Conservation (phyloP, 1,284 basidiomycete genomes). For the Ganoderma lingzhi region DNA sequence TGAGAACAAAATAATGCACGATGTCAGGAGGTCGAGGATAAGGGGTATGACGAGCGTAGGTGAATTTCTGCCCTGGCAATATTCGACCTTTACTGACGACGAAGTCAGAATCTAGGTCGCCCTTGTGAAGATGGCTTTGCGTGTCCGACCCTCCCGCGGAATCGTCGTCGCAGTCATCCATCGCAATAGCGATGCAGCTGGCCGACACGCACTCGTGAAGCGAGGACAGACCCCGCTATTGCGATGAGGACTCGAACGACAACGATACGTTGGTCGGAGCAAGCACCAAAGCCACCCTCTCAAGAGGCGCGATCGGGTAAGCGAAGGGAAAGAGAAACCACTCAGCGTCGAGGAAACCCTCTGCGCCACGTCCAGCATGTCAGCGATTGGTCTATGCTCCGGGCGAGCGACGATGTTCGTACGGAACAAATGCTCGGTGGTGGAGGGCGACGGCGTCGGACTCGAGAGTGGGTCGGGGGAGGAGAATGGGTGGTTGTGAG, state of each 20-base stretch:
- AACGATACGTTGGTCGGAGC: constrained; percentile 48
- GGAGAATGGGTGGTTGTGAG: not conserved
- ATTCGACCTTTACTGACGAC: not conserved
- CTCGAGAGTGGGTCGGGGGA: not conserved
- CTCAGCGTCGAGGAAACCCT: constrained; percentile 2
- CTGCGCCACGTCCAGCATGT: not conserved
- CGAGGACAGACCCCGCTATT: constrained; percentile 41
- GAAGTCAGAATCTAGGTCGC: not conserved
- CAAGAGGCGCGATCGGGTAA: not conserved
- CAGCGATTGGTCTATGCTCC: not conserved
- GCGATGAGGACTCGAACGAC: constrained; percentile 46
- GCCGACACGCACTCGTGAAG: constrained; percentile 40
- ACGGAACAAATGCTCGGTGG: not conserved
- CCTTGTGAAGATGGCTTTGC: constrained; percentile 20
- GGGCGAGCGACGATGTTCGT: not conserved
- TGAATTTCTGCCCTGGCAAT: too few relatives aligned
- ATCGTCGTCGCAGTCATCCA: constrained; percentile 76
- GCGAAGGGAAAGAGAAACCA: not conserved
- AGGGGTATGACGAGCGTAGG: not conserved
- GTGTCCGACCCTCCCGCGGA: constrained; percentile 26
- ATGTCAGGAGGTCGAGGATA: not conserved
- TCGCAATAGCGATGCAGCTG: constrained; percentile 62
- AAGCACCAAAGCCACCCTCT: constrained; percentile 13
- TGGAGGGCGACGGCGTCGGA: not conserved
- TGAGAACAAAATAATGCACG: not conserved